Evolutionary conservation across 176 grass and related monocot genomes (phyloP).

Genomic region (Phoenix roebelenii): DNA sequence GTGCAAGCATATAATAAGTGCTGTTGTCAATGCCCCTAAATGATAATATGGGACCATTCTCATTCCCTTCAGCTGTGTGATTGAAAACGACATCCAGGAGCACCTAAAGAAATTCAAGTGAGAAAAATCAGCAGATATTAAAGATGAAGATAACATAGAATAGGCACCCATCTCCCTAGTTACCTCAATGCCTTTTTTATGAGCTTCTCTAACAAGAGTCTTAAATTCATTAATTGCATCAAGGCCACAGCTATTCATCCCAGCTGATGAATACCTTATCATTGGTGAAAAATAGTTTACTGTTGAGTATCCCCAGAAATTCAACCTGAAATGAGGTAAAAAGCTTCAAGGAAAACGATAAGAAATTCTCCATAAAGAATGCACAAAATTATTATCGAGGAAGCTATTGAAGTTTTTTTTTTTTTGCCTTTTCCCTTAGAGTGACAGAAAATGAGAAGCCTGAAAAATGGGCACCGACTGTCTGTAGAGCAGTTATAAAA

Average conservation of each 20-base stretch:
- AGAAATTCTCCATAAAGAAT: not conserved
- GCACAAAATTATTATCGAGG: too few relatives aligned
- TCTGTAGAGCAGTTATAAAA: too few relatives aligned
- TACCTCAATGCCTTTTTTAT: slow-evolving; percentile 95
- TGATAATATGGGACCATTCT: slow-evolving; percentile 87
- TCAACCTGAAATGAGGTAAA: slow-evolving; percentile 44
- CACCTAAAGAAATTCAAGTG: slow-evolving; percentile 31
- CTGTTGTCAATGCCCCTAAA: slow-evolving; percentile 94
- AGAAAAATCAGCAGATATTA: not conserved
- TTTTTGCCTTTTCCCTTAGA: too few relatives aligned
- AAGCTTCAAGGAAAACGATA: slow-evolving; percentile 9
- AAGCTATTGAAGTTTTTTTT: too few relatives aligned
- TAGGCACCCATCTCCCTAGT: slow-evolving; percentile 9
- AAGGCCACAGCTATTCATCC: slow-evolving; percentile 42
- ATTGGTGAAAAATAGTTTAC: slow-evolving; percentile 95
- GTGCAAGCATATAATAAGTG: slow-evolving; percentile 98
- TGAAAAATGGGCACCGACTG: too few relatives aligned
- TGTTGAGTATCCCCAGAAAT: slow-evolving; percentile 96
- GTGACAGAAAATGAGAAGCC: too few relatives aligned
- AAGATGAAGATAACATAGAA: not conserved
- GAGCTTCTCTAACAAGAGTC: slow-evolving; percentile 73
- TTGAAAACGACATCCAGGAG: slow-evolving; percentile 98
- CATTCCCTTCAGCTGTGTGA: slow-evolving; percentile 97
- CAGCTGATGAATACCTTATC: slow-evolving; percentile 68
- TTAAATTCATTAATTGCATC: slow-evolving; percentile 96